phyloP scores from a whole-genome alignment of 805 yeast genomes.

The Myxozyma kluyveri region DNA sequence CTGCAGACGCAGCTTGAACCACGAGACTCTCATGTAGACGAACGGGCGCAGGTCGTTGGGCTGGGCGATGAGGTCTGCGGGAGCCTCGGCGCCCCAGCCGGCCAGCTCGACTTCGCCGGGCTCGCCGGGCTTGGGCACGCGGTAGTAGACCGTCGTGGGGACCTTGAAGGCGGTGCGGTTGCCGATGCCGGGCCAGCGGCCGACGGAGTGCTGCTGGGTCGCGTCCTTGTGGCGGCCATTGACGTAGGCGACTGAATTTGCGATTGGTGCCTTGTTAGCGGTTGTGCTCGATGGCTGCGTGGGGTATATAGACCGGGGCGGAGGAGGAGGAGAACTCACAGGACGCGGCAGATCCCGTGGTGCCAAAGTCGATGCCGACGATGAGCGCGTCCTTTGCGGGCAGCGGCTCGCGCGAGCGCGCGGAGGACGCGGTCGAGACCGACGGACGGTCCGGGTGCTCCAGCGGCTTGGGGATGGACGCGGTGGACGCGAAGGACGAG shows the following conservation, averaged over 20 bases:
- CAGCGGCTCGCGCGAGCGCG: slow-evolving; percentile 1
- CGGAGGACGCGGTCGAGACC: no score
- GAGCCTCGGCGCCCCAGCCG: neutral
- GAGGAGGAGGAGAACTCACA: slow-evolving; percentile 6
- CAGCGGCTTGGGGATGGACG: no score
- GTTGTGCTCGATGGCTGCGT: no score
- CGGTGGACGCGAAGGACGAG: no score
- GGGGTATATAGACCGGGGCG: no score
- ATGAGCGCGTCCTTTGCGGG: slow-evolving; percentile 10
- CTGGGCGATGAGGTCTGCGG: no score
- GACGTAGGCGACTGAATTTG: no score
- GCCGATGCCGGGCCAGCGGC: no score
- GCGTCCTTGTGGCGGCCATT: no score
- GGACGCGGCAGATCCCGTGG: slow-evolving; percentile 23
- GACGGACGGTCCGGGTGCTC: no score
- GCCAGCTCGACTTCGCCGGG: neutral
- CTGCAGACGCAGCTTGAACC: neutral
- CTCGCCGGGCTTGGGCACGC: neutral
- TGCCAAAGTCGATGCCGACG: slow-evolving; percentile 29
- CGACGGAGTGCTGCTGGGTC: no score
- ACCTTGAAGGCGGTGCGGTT: neutral
- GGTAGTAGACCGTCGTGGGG: neutral
- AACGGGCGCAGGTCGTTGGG: neutral
- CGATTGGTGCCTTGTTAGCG: no score
- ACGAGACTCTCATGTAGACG: neutral